Conservation (phyloP, 208 protist species). For the Acanthamoeba quina region DNA sequence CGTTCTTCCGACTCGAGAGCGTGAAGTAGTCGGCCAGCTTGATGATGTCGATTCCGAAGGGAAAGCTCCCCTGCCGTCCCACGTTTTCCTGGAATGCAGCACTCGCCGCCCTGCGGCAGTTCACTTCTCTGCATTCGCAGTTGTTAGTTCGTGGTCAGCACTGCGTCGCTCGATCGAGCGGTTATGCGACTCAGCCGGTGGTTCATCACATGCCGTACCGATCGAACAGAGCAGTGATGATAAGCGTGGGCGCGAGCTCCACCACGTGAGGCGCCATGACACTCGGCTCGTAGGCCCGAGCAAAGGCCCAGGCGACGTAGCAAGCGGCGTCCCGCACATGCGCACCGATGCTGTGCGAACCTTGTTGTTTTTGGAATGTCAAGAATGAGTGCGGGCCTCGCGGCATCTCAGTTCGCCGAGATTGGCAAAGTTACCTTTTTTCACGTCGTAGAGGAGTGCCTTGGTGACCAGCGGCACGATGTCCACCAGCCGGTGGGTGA, state of each 20-base stretch:
- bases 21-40: conserved; percentile 97
- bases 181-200: too few relatives aligned
- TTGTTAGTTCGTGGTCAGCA: too few relatives aligned
- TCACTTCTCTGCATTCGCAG: conserved; percentile 86
- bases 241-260: conserved; percentile 89
- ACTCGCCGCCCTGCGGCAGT: conserved; percentile 90
- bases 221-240: conserved; percentile 94
- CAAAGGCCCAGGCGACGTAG: conserved; percentile 99
- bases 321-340: conserved; percentile 98
- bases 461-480: conserved; percentile 87
- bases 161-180: too few relatives aligned
- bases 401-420: too few relatives aligned
- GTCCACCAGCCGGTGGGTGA: conserved; percentile 89
- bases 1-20: conserved; percentile 93
- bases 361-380: neutral
- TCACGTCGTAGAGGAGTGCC: conserved; percentile 96
- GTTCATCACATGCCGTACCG: conserved; percentile 90
- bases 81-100: conserved; percentile 93
- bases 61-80: conserved; percentile 94
- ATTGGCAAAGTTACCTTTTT: conserved; percentile 94
- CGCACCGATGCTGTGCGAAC: conserved; percentile 94
- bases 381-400: too few relatives aligned
- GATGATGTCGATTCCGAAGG: conserved; percentile 97
- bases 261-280: conserved; percentile 90
- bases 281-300: conserved; percentile 95